Percentiles rank a stretch among this genome's conserved stretches.
phyloP scores from a whole-genome alignment of 2,329 filamentous ascomycete species.

The Acrocalymma vagum region DNA sequence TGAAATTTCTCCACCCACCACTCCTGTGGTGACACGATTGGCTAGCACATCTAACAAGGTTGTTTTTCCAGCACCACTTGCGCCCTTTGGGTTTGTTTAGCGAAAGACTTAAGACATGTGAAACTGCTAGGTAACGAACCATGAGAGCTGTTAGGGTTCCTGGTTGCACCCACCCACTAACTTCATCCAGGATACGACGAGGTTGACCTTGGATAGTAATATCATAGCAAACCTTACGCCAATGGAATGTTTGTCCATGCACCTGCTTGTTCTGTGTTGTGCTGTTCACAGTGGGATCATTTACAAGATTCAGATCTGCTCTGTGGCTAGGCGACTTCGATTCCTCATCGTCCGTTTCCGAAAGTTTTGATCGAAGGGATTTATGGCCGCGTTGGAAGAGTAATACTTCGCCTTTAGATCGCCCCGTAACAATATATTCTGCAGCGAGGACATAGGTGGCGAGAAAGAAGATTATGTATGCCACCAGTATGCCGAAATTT shows the following conservation, averaged over 20 bases:
- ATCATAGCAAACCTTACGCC: conserved; percentile 34
- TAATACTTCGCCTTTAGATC: conserved; percentile 86
- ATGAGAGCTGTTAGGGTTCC: conserved; percentile 55
- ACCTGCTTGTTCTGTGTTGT: conserved; percentile 34
- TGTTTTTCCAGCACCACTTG: conserved; percentile 54
- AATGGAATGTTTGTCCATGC: conserved; percentile 50
- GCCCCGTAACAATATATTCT: no score
- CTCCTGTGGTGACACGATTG: conserved; percentile 81
- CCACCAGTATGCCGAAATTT: conserved; percentile 53
- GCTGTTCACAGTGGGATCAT: conserved; percentile 36
- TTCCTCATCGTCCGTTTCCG: conserved; percentile 45
- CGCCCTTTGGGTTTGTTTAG: conserved; percentile 79
- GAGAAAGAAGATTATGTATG: conserved; percentile 52
- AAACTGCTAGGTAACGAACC: no score
- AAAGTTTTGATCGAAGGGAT: no score
- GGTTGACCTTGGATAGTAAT: conserved; percentile 27
- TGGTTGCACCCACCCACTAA: conserved; percentile 64
- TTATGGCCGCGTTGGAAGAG: conserved; percentile 51
- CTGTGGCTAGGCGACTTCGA: conserved; percentile 29
- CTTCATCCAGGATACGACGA: conserved; percentile 2
- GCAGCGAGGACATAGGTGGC: conserved; percentile 61
- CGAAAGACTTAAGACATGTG: conserved; percentile 5
- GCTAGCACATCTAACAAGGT: conserved; percentile 55
- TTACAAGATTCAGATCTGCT: conserved; percentile 48
- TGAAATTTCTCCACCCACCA: conserved; percentile 81